Conservation (phyloP, 1,139 yeast genomes). For the Diutina sp. region DNA sequence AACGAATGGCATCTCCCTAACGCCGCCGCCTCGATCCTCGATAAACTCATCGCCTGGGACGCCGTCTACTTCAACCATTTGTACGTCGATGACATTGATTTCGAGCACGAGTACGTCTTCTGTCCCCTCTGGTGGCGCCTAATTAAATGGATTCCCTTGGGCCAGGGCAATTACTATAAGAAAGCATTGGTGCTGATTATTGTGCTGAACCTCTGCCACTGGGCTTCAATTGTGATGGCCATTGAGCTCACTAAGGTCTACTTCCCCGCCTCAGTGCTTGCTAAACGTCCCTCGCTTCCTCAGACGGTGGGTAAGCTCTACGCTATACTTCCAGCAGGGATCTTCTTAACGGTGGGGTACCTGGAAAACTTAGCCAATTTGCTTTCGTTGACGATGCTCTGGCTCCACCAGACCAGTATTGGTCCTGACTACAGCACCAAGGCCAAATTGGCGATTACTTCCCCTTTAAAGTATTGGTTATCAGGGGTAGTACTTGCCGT, state of each 20-base stretch:
- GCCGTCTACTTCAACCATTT: conserved; percentile 60
- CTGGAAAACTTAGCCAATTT: conserved; percentile 66
- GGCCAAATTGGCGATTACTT: background rate
- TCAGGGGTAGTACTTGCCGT: conserved; percentile 50
- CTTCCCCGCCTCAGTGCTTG: background rate
- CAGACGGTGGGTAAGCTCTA: conserved; percentile 29
- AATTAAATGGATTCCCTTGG: conserved; percentile 16
- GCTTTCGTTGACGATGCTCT: conserved; percentile 49
- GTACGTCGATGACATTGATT: conserved; percentile 36
- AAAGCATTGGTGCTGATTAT: conserved; percentile 30
- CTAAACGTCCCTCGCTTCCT: background rate
- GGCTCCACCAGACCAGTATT: conserved; percentile 26
- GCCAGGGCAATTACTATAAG: conserved; percentile 22
- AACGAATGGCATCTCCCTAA: background rate
- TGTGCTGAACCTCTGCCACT: conserved; percentile 43
- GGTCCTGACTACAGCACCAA: background rate
- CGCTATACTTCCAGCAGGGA: conserved; percentile 65
- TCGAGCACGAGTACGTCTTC: conserved; percentile 87
- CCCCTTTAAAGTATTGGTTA: conserved; percentile 18
- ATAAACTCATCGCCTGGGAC: conserved; percentile 55
- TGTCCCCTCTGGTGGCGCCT: conserved; percentile 65
- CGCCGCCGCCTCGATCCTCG: background rate
- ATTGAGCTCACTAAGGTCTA: background rate
- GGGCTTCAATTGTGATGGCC: conserved; percentile 33
- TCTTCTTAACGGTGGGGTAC: conserved; percentile 65